Conservation (phyloP, 495 filamentous ascomycete species). For the Aspergillus conjunctus region DNA sequence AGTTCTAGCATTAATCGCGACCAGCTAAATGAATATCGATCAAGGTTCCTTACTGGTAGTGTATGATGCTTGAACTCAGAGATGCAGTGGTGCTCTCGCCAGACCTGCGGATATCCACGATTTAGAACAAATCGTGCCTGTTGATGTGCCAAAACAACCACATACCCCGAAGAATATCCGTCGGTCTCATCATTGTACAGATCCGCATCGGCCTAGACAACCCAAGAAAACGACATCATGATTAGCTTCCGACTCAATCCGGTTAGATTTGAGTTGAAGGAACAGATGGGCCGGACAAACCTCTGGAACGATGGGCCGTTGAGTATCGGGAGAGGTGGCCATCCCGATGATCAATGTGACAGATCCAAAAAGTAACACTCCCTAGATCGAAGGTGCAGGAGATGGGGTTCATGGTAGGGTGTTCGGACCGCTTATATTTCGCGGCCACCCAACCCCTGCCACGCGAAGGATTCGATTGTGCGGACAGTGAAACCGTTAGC, state of each 20-base stretch:
- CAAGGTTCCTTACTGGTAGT: conserved; percentile 17
- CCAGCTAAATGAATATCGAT: background rate
- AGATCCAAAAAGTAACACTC: background rate
- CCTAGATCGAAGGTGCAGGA: no score
- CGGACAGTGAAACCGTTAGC: conserved; percentile 1
- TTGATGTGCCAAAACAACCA: background rate
- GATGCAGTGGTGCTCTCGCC: conserved; percentile 14
- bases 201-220: conserved; percentile 11
- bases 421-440: conserved; percentile 17
- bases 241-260: background rate
- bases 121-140: background rate
- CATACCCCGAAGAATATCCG: conserved; percentile 11
- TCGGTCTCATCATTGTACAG: conserved; percentile 16
- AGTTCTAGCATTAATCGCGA: background rate
- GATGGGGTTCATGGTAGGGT: no score
- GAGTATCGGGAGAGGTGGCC: background rate
- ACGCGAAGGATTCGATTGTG: conserved; percentile 11
- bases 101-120: background rate
- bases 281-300: background rate
- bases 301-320: conserved; percentile 19
- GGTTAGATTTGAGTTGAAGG: background rate
- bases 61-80: conserved; percentile 20
- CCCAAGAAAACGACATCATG: background rate
- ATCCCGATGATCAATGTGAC: conserved; percentile 13
- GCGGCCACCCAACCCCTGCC: conserved; percentile 12